Base-by-base conservation (phyloP, 2,329 filamentous ascomycete genomes). In the Fusarium sp. region DNA sequence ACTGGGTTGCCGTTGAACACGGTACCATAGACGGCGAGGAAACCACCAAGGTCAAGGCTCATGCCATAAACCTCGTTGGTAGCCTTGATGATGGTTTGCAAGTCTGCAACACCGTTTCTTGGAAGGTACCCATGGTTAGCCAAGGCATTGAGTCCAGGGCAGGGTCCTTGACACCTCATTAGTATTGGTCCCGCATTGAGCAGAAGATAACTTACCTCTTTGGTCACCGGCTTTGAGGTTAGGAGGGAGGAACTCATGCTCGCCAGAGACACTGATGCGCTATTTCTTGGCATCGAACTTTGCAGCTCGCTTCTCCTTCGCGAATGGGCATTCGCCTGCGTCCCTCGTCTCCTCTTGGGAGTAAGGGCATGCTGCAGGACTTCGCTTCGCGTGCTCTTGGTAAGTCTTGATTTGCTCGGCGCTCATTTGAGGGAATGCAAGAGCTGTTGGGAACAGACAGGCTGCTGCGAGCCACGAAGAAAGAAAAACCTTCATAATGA, bases 1-100 rank as follows among this genome's bases (percentile, higher is more conserved):
- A 89, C 70, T 11, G 86, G 84, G 67, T 89, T 86, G 4, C 88
- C 87, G 8, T 84, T 83, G 72, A 84, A 84, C 17, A 86, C 83
- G 20, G 84, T 86, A 12, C 85, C 86, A 78, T 86, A 83, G 8
- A 84, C 78, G n/a, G 84, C 82, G 7, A 87, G 76, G 9, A 87
- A 63, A 4, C 81, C 80, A 4, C 80, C 79, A 1, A 87, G 73
- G 22, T 86, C 85, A 24, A 86, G 56, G 2, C 83, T 82, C 86
- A 88, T 88, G 8, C 85, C 84, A 32, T 81, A 86, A 4, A 88
- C 81, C 18, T 72, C 61, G 22, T 69, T 70, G 1, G 66, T 70
- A 3, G 54, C 65, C 15, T 52, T 17, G 12, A 62, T 68, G 1
- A 68, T 68, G 4, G 65, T 68, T 15, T 54, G 24, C 26, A 68